A percentile compares a stretch with the other conserved stretches of the same genome.
Evolutionary conservation across 768 basidiomycete species (phyloP).

Genomic region (Pholiota conissans): DNA sequence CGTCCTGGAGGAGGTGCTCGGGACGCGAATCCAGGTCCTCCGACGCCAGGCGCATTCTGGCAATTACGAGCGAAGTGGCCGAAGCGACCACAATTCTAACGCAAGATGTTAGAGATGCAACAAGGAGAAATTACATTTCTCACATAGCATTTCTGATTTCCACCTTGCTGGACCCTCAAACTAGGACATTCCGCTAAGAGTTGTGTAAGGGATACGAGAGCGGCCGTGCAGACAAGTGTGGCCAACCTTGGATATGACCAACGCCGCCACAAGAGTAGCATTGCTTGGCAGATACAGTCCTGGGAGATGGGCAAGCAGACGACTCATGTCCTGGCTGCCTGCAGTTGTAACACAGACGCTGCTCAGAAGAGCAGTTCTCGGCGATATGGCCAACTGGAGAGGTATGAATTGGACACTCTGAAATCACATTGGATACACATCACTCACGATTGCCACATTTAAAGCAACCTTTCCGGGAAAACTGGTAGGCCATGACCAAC

Average conservation of each 20-base stretch:
- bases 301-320: constrained; percentile 81
- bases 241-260: constrained; percentile 76
- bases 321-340: constrained; percentile 94
- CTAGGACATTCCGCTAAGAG: constrained; percentile 75
- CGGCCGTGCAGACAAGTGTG: neutral
- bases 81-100: constrained; percentile 75
- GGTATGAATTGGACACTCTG: constrained; percentile 14
- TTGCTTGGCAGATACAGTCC: constrained; percentile 82
- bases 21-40: constrained; percentile 52
- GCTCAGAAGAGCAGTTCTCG: constrained; percentile 86
- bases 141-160: constrained; percentile 84
- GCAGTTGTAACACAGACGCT: constrained; percentile 93
- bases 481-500: constrained; percentile 74
- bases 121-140: too few relatives aligned
- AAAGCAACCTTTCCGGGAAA: constrained; percentile 87
- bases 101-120: neutral
- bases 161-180: constrained; percentile 64
- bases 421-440: constrained; percentile 2
- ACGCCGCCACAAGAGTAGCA: constrained; percentile 94
- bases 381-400: constrained; percentile 86
- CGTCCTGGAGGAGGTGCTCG: constrained; percentile 77
- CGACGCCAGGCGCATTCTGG: constrained; percentile 45
- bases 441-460: constrained; percentile 90
- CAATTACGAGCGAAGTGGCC: constrained; percentile 84
- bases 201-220: constrained; percentile 2